phyloP scores from a whole-genome alignment of 1,284 basidiomycete species.

The Stereum hirsutum region DNA sequence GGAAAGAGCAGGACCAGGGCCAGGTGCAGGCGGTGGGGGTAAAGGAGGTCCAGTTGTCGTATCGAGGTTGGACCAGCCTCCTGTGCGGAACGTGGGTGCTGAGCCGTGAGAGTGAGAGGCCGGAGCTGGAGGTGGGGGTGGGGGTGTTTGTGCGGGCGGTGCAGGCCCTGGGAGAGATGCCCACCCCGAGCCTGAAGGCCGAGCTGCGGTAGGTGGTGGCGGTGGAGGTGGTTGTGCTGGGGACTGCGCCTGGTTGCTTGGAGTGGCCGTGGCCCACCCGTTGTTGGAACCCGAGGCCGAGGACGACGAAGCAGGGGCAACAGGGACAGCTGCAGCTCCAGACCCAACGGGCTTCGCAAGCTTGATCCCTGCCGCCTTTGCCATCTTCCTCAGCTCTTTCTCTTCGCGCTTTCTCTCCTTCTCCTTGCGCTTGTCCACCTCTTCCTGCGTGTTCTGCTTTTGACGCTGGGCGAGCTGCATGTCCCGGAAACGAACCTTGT shows the following conservation, averaged over 20 bases:
- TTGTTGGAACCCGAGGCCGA: neutral
- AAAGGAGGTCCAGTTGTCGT: neutral
- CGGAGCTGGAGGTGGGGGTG: conserved; percentile 8
- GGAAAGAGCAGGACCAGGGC: neutral
- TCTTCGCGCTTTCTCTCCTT: conserved; percentile 77
- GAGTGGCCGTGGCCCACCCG: neutral
- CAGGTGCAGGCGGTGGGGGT: neutral
- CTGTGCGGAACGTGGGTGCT: conserved; percentile 41
- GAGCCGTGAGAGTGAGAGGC: conserved; percentile 4
- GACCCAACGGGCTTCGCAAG: conserved; percentile 39
- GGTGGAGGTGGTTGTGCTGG: neutral
- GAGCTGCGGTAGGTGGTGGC: neutral
- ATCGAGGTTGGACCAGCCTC: conserved; percentile 22
- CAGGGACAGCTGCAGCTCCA: conserved; percentile 4
- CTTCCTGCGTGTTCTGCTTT: conserved; percentile 41
- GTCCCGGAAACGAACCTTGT: conserved; percentile 68
- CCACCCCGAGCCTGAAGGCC: neutral
- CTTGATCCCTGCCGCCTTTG: conserved; percentile 68
- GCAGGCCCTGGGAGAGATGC: neutral
- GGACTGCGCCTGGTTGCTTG: neutral
- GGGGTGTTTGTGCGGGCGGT: conserved; percentile 2
- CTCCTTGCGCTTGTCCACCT: conserved; percentile 65
- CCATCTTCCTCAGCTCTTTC: conserved; percentile 71
- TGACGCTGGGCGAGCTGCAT: conserved; percentile 60
- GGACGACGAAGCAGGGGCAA: neutral